Percentiles rank a stretch among this genome's conserved stretches.
Evolutionary conservation across 768 basidiomycete species (phyloP).

Genomic region (Cyathus striatus): DNA sequence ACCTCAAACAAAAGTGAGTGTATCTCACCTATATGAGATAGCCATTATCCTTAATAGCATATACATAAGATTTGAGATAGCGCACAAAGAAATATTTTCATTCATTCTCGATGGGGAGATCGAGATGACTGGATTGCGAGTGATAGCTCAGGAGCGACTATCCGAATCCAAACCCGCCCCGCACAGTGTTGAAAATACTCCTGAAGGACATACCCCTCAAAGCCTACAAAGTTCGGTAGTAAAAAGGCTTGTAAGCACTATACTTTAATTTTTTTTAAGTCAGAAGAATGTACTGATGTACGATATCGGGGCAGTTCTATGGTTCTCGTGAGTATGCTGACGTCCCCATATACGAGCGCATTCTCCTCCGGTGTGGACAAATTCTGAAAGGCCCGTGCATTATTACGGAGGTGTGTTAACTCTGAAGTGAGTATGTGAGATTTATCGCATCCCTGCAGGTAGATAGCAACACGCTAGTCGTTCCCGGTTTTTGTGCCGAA

Average conservation of each 20-base stretch:
- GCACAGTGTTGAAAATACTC: too few relatives aligned
- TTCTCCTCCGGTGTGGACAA: conserved; percentile 14
- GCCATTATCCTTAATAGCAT: too few relatives aligned
- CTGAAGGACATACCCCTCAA: too few relatives aligned
- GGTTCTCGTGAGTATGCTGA: conserved; percentile 10
- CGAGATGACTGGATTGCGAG: conserved; percentile 18
- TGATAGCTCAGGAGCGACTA: conserved; percentile 14
- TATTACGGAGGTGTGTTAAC: conserved; percentile 14
- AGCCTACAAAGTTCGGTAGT: too few relatives aligned
- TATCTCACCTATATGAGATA: too few relatives aligned
- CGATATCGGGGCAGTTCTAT: conserved; percentile 12
- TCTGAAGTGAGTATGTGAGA: too few relatives aligned
- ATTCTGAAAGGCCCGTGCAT: conserved; percentile 17
- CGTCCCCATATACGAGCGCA: conserved; percentile 19
- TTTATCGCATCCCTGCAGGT: conserved; percentile 6
- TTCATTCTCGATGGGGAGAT: conserved; percentile 18
- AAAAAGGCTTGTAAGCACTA: too few relatives aligned
- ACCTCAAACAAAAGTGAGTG: conserved; percentile 6
- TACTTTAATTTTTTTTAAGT: too few relatives aligned
- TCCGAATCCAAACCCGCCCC: too few relatives aligned
- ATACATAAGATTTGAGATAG: conserved; percentile 12
- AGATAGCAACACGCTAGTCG: conserved; percentile 19
- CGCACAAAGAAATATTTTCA: conserved; percentile 18
- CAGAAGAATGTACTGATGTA: too few relatives aligned
- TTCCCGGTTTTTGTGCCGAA: conserved; percentile 18